Evolutionary conservation across 768 basidiomycete genomes (phyloP), one percentile per base, ranked within the genome.

Genomic region (Termitomyces sp.): DNA sequence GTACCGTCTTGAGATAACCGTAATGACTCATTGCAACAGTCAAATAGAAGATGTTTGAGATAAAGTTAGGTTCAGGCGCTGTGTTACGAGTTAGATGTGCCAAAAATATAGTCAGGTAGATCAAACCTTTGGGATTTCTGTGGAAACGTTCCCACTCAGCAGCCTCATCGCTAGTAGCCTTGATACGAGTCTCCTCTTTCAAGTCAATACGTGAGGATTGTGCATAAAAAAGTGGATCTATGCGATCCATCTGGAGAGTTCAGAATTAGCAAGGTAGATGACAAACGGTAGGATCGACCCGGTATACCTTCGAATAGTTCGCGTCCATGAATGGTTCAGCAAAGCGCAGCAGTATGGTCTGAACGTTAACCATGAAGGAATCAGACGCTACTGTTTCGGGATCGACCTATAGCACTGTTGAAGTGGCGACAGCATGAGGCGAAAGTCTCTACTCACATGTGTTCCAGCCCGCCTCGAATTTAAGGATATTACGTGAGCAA

Each of bases 281-380:
- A 45, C 4, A 32, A 24, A 55, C 36, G 43, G n/a, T 13, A 20
- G n/a, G 16, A 43, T 56, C 24, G n/a, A 10, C 20, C 33, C 30
- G 26, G 1, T 52, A 28, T 58, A 90, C 94, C 81, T 97, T 98
- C 44, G 87, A 83, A 64, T 88, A 98, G 54, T 80, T 84, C 0
- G 90, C 86, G 69, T 98, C 96, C 80, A 98, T 92, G 66, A 98
- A 96, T 0, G 96, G 96, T 63, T 95, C 92, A 30, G 93, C 88
- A 65, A 99, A 89, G 14, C 86, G 83, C 48, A 94, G 77, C 24
- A 98, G 72, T 14, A 97, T 74, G n/a, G 79, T 79, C 63, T 95
- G 90, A 33, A 95, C 66, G 64, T 98, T 98, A 58, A 91, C 80
- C 88, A 99, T 90, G 70, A 94, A 98, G 57, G 90, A 87, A 67